A percentile compares a stretch with the other conserved stretches of the same genome.
Evolutionary conservation across 2,329 filamentous ascomycete species (phyloP).

Genomic region (Ophioceras dolichostomum): DNA sequence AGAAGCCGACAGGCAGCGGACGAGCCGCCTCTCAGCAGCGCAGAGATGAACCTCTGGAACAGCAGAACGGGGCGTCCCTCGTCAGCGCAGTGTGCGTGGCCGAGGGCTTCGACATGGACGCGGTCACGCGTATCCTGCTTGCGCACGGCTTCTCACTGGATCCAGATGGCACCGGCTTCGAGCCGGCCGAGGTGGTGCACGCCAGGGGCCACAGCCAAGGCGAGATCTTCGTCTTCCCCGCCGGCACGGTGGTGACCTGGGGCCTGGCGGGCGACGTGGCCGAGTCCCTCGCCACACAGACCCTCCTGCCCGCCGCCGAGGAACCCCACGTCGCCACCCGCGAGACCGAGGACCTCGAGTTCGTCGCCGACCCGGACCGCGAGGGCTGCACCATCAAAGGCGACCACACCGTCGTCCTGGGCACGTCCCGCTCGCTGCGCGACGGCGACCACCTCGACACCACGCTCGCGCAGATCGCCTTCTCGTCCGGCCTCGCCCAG

Average conservation of each 20-base stretch:
- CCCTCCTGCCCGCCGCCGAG: slow-evolving; percentile 64
- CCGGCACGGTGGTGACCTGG: slow-evolving; percentile 89
- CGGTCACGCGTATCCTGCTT: slow-evolving; percentile 43
- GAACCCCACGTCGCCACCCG: slow-evolving; percentile 57
- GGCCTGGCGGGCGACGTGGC: slow-evolving; percentile 68
- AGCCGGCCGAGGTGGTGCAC: slow-evolving; percentile 50
- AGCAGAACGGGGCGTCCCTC: slow-evolving; percentile 20
- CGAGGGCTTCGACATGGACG: slow-evolving; percentile 51
- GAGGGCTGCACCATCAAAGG: slow-evolving; percentile 71
- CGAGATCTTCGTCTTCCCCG: slow-evolving; percentile 93
- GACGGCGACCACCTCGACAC: slow-evolving; percentile 36
- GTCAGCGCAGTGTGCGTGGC: slow-evolving; percentile 51
- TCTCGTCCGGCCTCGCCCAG: slow-evolving; percentile 84
- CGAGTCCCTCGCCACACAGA: slow-evolving; percentile 53
- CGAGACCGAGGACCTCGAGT: slow-evolving; percentile 86
- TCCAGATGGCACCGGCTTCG: slow-evolving; percentile 48
- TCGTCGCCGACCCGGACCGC: slow-evolving; percentile 58
- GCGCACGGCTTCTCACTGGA: slow-evolving; percentile 50
- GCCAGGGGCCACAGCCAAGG: slow-evolving; percentile 52
- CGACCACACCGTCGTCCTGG: slow-evolving; percentile 82
- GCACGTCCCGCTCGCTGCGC: slow-evolving; percentile 51
- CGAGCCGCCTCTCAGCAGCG: neutral
- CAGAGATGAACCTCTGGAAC: neutral
- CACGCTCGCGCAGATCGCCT: slow-evolving; percentile 87
- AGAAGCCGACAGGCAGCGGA: slow-evolving; percentile 17